phyloP scores from a whole-genome alignment of 2,329 filamentous ascomycete genomes.

The Alternaria gansuensis region DNA sequence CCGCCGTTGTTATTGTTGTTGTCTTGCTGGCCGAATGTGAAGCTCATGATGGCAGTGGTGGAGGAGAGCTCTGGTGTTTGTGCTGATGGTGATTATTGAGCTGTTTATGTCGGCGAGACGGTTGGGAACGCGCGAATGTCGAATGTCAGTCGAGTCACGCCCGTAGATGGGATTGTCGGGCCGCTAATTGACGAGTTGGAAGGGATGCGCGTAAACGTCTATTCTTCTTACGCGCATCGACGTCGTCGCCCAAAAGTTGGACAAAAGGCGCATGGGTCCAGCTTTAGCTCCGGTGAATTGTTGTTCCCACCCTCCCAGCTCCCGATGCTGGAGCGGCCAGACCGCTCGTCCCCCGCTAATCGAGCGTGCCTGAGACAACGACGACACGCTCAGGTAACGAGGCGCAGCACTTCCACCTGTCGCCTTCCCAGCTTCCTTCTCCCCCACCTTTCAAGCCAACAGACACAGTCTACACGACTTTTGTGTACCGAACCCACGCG shows the following conservation, averaged over 20 bases:
- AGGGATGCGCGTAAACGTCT: slow-evolving; percentile 25
- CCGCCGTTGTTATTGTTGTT: slow-evolving; percentile 20
- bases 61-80: slow-evolving; percentile 19
- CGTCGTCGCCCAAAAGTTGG: slow-evolving; percentile 40
- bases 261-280: slow-evolving; percentile 37
- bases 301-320: slow-evolving; percentile 32
- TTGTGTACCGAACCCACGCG: background rate
- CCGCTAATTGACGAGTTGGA: slow-evolving; percentile 11
- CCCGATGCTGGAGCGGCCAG: slow-evolving; percentile 19
- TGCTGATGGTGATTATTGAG: slow-evolving; percentile 25
- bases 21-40: slow-evolving; percentile 44
- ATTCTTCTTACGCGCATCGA: slow-evolving; percentile 32
- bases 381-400: slow-evolving; percentile 30
- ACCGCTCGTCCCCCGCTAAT: slow-evolving; percentile 30
- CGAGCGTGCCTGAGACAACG: slow-evolving; percentile 32
- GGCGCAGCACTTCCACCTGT: slow-evolving; percentile 28
- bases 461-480: background rate
- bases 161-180: slow-evolving; percentile 2
- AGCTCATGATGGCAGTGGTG: slow-evolving; percentile 33
- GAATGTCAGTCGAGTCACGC: slow-evolving; percentile 8
- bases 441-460: background rate
- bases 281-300: slow-evolving; percentile 34
- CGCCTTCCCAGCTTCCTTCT: background rate
- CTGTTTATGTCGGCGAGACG: slow-evolving; percentile 10
- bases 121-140: slow-evolving; percentile 10